Evolutionary conservation across 2,329 filamentous ascomycete genomes (phyloP).

Genomic region (Nemania sp.): DNA sequence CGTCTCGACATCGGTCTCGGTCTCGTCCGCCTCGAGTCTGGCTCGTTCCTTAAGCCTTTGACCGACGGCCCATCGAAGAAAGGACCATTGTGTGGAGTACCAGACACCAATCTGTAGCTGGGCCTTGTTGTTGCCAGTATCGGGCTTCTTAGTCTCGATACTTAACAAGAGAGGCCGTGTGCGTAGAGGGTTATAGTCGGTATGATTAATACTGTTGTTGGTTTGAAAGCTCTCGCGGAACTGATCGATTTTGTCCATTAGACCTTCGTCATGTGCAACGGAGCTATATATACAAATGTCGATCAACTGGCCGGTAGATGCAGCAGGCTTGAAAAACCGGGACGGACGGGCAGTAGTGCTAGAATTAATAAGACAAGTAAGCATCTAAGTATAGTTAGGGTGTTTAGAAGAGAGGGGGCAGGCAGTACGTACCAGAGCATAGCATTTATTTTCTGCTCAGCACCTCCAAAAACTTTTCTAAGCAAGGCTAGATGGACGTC

Average conservation of each 20-base stretch:
- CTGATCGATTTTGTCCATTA: background rate
- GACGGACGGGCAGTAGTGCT: slow-evolving; percentile 3
- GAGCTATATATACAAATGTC: slow-evolving; percentile 10
- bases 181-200: slow-evolving; percentile 5
- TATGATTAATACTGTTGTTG: slow-evolving; percentile 7
- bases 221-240: background rate
- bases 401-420: background rate
- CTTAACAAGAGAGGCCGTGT: slow-evolving; percentile 7
- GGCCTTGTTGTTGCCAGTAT: background rate
- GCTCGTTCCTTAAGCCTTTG: slow-evolving; percentile 6
- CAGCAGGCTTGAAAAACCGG: background rate
- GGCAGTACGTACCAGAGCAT: slow-evolving; percentile 1
- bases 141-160: slow-evolving; percentile 5
- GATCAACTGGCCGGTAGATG: slow-evolving; percentile 2
- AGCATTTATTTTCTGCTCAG: slow-evolving; percentile 1
- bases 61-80: slow-evolving; percentile 10
- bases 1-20: background rate
- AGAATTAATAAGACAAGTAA: slow-evolving; percentile 1
- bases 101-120: slow-evolving; percentile 13
- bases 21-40: background rate
- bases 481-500: slow-evolving; percentile 3
- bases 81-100: slow-evolving; percentile 14
- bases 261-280: background rate
- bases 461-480: background rate
- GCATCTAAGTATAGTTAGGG: background rate